These are phyloP conservation scores for Pseudonectria foliicola DNA, from an alignment of 2,329 filamentous ascomycete genomes.

Conservation along the genomic window DNA sequence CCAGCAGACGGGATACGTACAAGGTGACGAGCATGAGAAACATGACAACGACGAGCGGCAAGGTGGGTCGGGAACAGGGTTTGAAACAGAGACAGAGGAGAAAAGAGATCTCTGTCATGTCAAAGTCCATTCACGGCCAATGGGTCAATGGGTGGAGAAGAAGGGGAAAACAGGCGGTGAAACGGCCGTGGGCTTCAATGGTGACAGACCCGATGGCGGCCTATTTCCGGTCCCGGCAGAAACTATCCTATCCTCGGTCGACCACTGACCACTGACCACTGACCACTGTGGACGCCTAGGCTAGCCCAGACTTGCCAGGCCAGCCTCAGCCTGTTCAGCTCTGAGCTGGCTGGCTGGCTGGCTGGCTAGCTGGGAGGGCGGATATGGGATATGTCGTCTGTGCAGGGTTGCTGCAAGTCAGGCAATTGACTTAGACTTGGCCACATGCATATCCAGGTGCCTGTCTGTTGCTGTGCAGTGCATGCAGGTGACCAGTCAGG, in stretches of 20 bases:
- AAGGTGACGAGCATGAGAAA: too few species aligned
- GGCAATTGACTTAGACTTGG: conserved; percentile 14
- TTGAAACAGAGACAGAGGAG: conserved; percentile 9
- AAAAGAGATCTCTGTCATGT: conserved; percentile 10
- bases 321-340: too few species aligned
- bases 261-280: too few species aligned
- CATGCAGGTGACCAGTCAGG: conserved; percentile 18
- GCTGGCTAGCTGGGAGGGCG: too few species aligned
- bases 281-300: too few species aligned
- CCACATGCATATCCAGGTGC: too few species aligned
- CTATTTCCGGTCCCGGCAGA: too few species aligned
- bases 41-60: conserved; percentile 3
- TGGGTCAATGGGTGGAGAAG: conserved; percentile 12
- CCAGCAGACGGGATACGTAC: too few species aligned
- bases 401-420: conserved; percentile 19
- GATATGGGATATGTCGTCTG: conserved; percentile 5
- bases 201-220: conserved; percentile 3
- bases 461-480: too few species aligned
- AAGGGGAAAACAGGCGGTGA: conserved; percentile 21
- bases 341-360: too few species aligned
- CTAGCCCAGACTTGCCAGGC: too few species aligned
- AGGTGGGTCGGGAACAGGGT: conserved; percentile 10
- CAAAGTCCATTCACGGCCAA: conserved; percentile 10
- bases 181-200: conserved; percentile 6
- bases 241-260: too few species aligned